Evolutionary conservation across 169 alveolate species (phyloP).

Genomic region (Eimeria maxima): DNA sequence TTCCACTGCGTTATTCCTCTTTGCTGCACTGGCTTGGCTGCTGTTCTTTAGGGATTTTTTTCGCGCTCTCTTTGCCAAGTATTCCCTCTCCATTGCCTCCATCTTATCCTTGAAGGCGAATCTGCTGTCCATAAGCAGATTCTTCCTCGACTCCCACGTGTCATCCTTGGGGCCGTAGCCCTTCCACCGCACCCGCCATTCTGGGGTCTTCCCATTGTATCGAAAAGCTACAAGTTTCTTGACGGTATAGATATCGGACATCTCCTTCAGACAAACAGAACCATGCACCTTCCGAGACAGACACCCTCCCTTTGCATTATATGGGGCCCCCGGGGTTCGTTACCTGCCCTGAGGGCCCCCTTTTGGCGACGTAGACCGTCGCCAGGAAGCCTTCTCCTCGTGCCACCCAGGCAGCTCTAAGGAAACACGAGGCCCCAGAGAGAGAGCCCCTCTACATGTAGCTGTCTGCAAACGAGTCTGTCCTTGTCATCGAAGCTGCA

Average conservation of each 20-base stretch:
- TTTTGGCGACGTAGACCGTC: too few species aligned
- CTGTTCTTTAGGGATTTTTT: not conserved
- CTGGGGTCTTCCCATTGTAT: conserved; percentile 48
- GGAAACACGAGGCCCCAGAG: not conserved
- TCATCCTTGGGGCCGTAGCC: conserved; percentile 73
- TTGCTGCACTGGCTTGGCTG: not conserved
- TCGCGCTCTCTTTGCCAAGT: not conserved
- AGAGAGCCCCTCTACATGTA: not conserved
- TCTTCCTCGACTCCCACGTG: conserved; percentile 57
- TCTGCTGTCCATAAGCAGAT: conserved; percentile 42
- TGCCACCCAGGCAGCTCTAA: not conserved
- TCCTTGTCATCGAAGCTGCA: not conserved
- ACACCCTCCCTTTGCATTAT: not conserved
- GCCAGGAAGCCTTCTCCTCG: too few species aligned
- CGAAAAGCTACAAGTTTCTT: conserved; percentile 57
- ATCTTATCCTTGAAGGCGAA: conserved; percentile 53
- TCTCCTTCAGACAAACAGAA: not conserved
- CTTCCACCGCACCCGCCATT: conserved; percentile 75
- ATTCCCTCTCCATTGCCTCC: conserved; percentile 33
- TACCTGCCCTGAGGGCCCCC: not conserved
- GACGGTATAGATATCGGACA: conserved; percentile 29
- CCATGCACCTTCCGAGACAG: not conserved
- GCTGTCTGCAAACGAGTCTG: not conserved
- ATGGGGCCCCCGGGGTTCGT: not conserved
- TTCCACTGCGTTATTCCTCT: not conserved